A percentile compares a stretch with the other conserved stretches of the same genome.
Conservation (phyloP, 2,329 filamentous ascomycete genomes). For the Cladophialophora bantiana region DNA sequence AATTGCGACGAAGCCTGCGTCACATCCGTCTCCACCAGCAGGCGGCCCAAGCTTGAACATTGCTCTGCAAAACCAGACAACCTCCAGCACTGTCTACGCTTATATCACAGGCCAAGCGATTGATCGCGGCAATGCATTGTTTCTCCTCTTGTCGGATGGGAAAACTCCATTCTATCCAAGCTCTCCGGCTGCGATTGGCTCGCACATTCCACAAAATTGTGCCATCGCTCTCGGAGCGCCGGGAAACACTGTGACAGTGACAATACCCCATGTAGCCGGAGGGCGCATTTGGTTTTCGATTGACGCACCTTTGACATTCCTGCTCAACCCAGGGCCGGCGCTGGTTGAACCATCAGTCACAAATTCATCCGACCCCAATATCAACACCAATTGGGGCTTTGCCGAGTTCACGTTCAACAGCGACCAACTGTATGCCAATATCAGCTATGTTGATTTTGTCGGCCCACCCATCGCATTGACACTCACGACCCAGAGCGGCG, state of each 20-base stretch:
- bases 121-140: conserved; percentile 64
- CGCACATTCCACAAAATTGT: conserved; percentile 58
- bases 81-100: conserved; percentile 67
- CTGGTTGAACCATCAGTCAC: conserved; percentile 77
- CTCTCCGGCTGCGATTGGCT: conserved; percentile 58
- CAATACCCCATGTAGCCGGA: conserved; percentile 73
- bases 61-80: conserved; percentile 70
- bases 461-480: conserved; percentile 65
- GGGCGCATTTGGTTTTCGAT: conserved; percentile 75
- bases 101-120: conserved; percentile 74
- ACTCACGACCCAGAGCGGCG: conserved; percentile 54
- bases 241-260: conserved; percentile 66
- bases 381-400: conserved; percentile 69
- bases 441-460: conserved; percentile 79
- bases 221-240: conserved; percentile 69
- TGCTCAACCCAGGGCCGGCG: conserved; percentile 73
- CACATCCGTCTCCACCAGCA: conserved; percentile 15
- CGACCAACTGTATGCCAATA: conserved; percentile 69
- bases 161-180: conserved; percentile 69
- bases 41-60: conserved; percentile 61
- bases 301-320: conserved; percentile 68
- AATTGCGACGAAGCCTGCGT: conserved; percentile 19
- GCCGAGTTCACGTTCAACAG: conserved; percentile 73
- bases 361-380: conserved; percentile 70
- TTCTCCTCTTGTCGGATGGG: conserved; percentile 72